phyloP scores from a whole-genome alignment of 768 basidiomycete genomes.

The Auriscalpium vulgare region DNA sequence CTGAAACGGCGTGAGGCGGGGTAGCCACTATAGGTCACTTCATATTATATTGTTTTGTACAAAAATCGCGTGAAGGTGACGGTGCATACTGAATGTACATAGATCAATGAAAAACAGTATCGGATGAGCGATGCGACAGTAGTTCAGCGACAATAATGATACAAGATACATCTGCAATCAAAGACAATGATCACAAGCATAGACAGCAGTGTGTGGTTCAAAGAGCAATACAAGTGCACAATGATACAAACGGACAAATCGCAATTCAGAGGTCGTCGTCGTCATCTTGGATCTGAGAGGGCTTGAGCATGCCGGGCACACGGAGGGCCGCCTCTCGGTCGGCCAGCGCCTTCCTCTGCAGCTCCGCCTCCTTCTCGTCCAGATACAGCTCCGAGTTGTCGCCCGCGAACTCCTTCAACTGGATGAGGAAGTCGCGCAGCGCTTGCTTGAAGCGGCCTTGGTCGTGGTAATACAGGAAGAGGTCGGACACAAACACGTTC shows the following conservation, averaged over 20 bases:
- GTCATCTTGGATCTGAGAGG: slow-evolving; percentile 88
- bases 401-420: slow-evolving; percentile 94
- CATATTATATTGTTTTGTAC: no score
- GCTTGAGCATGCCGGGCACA: slow-evolving; percentile 98
- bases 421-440: slow-evolving; percentile 94
- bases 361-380: slow-evolving; percentile 91
- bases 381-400: slow-evolving; percentile 89
- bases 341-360: slow-evolving; percentile 65
- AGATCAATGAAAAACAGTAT: no score
- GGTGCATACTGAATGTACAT: background rate
- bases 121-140: no score
- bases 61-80: no score
- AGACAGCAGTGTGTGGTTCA: no score
- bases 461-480: slow-evolving; percentile 70
- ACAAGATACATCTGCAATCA: no score
- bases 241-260: no score
- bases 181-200: no score
- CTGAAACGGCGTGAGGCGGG: no score
- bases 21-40: no score
- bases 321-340: slow-evolving; percentile 87
- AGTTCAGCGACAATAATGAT: no score
- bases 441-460: slow-evolving; percentile 89
- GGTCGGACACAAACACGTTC: slow-evolving; percentile 54
- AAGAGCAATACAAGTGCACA: no score
- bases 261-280: slow-evolving; percentile 68